A percentile compares a stretch with the other conserved stretches of the same genome.
phyloP scores from a whole-genome alignment of 176 grass and related monocot species.

The barley (Hordeum vulgare) region DNA sequence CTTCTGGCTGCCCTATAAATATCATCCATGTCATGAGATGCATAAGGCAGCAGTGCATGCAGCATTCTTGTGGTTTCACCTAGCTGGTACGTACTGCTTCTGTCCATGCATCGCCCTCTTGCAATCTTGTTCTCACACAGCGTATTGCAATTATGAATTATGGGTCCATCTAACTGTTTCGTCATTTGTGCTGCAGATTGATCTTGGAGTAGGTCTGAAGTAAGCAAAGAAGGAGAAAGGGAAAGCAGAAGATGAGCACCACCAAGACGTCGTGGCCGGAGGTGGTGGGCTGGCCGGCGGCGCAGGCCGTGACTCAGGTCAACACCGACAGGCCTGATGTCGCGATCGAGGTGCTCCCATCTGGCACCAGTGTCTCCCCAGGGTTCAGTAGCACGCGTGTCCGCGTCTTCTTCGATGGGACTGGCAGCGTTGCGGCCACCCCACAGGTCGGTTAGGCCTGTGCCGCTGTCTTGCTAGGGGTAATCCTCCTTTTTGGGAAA shows the following conservation, averaged over 20 bases:
- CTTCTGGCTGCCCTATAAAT: not conserved
- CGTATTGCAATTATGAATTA: too few species aligned
- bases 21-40: not conserved
- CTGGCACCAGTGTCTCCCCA: not conserved
- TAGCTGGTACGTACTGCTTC: too few species aligned
- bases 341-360: not conserved
- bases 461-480: too few species aligned
- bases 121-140: too few species aligned
- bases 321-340: not conserved
- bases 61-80: too few species aligned
- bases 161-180: too few species aligned
- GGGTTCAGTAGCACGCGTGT: not conserved
- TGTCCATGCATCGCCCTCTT: too few species aligned
- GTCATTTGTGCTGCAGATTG: too few species aligned
- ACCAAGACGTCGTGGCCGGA: slow-evolving; percentile 5
- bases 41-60: not conserved
- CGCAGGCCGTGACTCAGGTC: not conserved
- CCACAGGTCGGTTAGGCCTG: not conserved
- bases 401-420: not conserved
- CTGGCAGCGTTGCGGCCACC: not conserved
- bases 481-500: too few species aligned
- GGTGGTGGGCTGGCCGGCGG: not conserved
- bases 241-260: not conserved
- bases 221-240: not conserved
- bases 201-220: too few species aligned